Base-by-base conservation (phyloP, 371 early-diverging fungal species). In the Mucor sp. region DNA sequence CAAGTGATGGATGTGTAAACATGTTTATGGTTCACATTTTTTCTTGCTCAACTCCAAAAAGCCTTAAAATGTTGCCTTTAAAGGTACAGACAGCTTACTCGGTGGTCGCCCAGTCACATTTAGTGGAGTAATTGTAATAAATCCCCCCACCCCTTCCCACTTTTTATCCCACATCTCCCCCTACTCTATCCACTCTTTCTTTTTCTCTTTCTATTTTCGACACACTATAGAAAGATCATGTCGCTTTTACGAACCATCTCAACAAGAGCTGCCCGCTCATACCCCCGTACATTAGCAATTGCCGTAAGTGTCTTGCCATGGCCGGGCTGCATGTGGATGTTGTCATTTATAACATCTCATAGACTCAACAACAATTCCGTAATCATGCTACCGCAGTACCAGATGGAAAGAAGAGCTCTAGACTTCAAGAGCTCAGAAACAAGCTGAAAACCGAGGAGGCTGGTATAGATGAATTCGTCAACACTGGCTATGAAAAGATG, bases 401-500 rank as follows among this genome's bases (percentile, higher is more conserved):
- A 1, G 71, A 71, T 44, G 43, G 28, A 1, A 33, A 56, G 11
- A 67, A 71, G 28, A 14, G 19, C 4, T 68, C 74, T 6, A 53
- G 68, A 17, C 60, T 74, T n/a, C 33, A 61, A 50, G 71, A 67
- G 17, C 63, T 74, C n/a, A 53, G 69, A 23, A 48, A 57, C 21
- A 65, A 62, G 21, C 39, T 73, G 7, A 37, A 66, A 57, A 55
- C 62, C 14, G 71, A 74, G 32, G 68, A 66, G 1, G 50, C 60
- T 9, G 80, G 80, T 19, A 82, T 93, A 59, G 90, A 85, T 56
- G 93, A 93, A 67, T 93, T 93, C 78, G 75, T 92, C 30, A 76
- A 76, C 55, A 68, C 87, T 8, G 85, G 88, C 0, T 63, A 50
- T 41, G 73, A 70, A n/a, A 80, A 84, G 62, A 66, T 92, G 59